Conservation (phyloP, 2,329 filamentous ascomycete genomes). For the Fusarium miscanthi region DNA sequence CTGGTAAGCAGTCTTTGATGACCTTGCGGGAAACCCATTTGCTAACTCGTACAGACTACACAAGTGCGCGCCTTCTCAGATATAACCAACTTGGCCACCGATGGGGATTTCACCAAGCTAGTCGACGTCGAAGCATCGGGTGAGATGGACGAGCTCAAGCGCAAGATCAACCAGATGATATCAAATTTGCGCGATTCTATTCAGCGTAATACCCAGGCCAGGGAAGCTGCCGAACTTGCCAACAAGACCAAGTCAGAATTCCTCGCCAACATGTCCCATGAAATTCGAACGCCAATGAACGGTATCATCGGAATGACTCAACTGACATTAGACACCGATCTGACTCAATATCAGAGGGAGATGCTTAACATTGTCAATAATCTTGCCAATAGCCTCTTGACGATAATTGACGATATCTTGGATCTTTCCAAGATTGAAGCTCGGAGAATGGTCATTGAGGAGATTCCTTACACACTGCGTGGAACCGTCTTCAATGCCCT, state of each 20-base stretch:
- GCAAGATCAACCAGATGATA: conserved; percentile 99
- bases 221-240: conserved; percentile 94
- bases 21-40: neutral
- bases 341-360: conserved; percentile 95
- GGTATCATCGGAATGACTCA: conserved; percentile 99
- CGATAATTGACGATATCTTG: conserved; percentile 90
- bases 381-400: conserved; percentile 92
- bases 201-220: conserved; percentile 93
- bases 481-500: conserved; percentile 97
- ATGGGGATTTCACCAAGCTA: conserved; percentile 96
- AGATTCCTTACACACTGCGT: conserved; percentile 94
- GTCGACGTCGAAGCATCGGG: conserved; percentile 97
- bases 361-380: conserved; percentile 99
- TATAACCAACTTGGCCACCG: conserved; percentile 97
- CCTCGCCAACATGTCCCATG: conserved; percentile 98
- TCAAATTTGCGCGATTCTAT: conserved; percentile 96
- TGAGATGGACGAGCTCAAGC: conserved; percentile 98
- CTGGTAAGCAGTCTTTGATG: conserved; percentile 56
- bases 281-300: conserved; percentile 97
- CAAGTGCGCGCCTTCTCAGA: conserved; percentile 98
- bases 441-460: conserved; percentile 97
- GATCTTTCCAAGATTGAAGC: conserved; percentile 89
- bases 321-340: conserved; percentile 91
- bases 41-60: conserved; percentile 73
- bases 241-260: conserved; percentile 99